Evolutionary conservation across 768 basidiomycete genomes (phyloP).

Genomic region (Polyporus arcularius): DNA sequence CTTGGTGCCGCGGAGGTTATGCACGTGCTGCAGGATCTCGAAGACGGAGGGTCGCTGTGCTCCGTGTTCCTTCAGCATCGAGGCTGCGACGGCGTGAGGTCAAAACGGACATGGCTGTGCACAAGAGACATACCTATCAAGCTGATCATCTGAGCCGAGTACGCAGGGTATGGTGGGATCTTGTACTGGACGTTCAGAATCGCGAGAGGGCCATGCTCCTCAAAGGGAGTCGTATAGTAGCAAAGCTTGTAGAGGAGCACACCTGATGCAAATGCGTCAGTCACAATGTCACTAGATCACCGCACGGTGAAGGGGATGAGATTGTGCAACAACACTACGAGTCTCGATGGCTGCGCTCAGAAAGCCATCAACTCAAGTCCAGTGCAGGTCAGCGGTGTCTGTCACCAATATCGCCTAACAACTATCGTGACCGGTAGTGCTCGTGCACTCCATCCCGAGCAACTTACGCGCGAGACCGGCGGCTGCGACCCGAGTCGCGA

Average conservation of each 20-base stretch:
- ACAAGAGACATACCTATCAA: constrained; percentile 64
- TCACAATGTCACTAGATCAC: too few species aligned
- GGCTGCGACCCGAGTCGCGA: too few species aligned
- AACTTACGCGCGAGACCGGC: too few species aligned
- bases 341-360: too few species aligned
- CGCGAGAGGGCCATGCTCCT: constrained; percentile 94
- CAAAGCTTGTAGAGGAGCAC: constrained; percentile 97
- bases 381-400: too few species aligned
- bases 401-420: too few species aligned
- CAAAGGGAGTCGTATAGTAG: constrained; percentile 99
- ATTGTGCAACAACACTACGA: too few species aligned
- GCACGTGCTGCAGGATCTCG: constrained; percentile 81
- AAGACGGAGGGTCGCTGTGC: constrained; percentile 84
- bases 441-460: too few species aligned
- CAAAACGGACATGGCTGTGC: not conserved
- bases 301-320: too few species aligned
- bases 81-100: constrained; percentile 47
- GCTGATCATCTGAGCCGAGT: constrained; percentile 79
- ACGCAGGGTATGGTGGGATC: constrained; percentile 85
- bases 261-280: constrained; percentile 97
- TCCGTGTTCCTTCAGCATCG: constrained; percentile 93
- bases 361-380: too few species aligned
- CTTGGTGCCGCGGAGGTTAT: constrained; percentile 84
- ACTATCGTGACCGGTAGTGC: too few species aligned
- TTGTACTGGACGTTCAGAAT: constrained; percentile 97